phyloP scores from a whole-genome alignment of 345 rosid species.

The Linum trigynum region DNA sequence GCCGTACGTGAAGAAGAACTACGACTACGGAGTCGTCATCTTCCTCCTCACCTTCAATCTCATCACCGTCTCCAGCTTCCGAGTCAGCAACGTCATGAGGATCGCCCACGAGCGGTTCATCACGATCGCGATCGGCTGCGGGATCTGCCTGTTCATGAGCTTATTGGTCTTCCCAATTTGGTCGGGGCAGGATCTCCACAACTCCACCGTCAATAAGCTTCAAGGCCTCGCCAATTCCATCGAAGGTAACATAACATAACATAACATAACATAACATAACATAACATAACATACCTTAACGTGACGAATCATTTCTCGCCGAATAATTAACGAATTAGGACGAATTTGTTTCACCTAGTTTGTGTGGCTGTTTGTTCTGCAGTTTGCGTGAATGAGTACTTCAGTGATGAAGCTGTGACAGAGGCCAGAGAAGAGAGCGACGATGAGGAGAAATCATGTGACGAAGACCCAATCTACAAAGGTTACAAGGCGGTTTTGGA shows the following conservation, averaged over 20 bases:
- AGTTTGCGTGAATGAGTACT: conserved; percentile 71
- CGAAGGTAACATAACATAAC: conserved; percentile 35
- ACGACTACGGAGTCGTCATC: conserved; percentile 80
- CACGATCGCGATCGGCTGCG: conserved; percentile 72
- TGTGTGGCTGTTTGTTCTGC: conserved; percentile 8
- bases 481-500: conserved; percentile 71
- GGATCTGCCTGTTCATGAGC: conserved; percentile 63
- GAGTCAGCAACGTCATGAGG: conserved; percentile 44
- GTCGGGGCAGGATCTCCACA: conserved; percentile 88
- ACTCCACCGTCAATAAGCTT: conserved; percentile 53
- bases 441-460: not conserved
- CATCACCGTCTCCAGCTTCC: conserved; percentile 74
- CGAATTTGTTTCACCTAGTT: no score
- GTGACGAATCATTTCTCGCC: not conserved
- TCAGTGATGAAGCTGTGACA: conserved; percentile 28
- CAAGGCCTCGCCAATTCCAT: conserved; percentile 66
- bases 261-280: conserved; percentile 2
- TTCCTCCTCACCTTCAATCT: conserved; percentile 77
- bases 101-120: conserved; percentile 58
- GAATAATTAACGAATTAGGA: no score
- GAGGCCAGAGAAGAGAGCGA: conserved; percentile 16
- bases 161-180: conserved; percentile 66
- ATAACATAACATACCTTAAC: not conserved
- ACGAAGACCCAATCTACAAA: conserved; percentile 53
- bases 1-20: conserved; percentile 74